A percentile compares a stretch with the other conserved stretches of the same genome.
These are phyloP conservation scores for Astrocystis sublimbata DNA, from an alignment of 495 filamentous ascomycete genomes.

Conservation along the genomic window DNA sequence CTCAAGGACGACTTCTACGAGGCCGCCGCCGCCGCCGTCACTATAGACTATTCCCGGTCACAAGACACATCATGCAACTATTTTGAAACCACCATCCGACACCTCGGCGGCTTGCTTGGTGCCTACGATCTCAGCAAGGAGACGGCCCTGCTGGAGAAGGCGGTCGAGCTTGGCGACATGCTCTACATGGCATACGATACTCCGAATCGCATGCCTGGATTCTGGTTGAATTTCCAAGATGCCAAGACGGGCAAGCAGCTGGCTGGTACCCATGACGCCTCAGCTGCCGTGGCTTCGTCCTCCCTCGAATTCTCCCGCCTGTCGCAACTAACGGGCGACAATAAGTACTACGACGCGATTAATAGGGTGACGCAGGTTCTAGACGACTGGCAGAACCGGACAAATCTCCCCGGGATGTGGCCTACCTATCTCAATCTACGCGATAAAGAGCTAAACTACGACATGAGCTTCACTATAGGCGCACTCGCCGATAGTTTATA, in stretches of 20 bases:
- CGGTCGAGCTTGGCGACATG: conserved; percentile 72
- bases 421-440: conserved; percentile 64
- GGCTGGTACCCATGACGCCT: conserved; percentile 26
- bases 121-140: conserved; percentile 72
- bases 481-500: conserved; percentile 78
- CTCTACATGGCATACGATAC: conserved; percentile 82
- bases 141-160: conserved; percentile 63
- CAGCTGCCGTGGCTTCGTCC: conserved; percentile 69
- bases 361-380: conserved; percentile 74
- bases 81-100: conserved; percentile 74
- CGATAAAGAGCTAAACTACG: conserved; percentile 30
- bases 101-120: conserved; percentile 72
- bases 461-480: conserved; percentile 63
- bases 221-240: conserved; percentile 43
- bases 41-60: conserved; percentile 74
- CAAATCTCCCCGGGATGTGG: conserved; percentile 80
- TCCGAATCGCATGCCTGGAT: conserved; percentile 75
- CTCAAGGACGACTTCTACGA: conserved; percentile 72
- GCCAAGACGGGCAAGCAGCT: conserved; percentile 29
- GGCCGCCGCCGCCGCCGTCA: conserved; percentile 64
- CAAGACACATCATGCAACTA: conserved; percentile 53
- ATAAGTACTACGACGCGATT: conserved; percentile 82
- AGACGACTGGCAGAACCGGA: conserved; percentile 65
- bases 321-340: conserved; percentile 76
- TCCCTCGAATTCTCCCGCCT: conserved; percentile 85